Base-by-base conservation (phyloP, 2,329 filamentous ascomycete species). In the Coniochaeta ligniaria region DNA sequence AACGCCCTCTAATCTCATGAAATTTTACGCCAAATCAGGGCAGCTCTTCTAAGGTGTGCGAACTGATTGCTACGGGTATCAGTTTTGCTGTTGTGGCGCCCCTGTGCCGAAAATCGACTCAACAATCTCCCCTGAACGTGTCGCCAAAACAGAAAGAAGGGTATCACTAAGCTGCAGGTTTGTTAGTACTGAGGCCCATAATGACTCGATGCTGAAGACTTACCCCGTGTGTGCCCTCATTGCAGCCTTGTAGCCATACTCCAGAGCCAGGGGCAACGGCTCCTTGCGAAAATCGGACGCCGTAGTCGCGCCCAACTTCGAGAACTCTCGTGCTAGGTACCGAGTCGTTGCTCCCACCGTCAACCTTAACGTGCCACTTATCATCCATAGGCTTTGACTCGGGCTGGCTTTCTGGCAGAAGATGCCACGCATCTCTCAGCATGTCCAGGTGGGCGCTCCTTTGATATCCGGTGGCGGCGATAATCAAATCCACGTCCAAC, bases 191-290 rank as follows among this genome's bases (percentile, higher is more conserved):
- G 28, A 45, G 35, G 36, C 2, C 17, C 31, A n/a, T 9, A 41
- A n/a, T 20, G 17, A 41, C 38, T 6, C 8, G 8, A 14, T n/a
- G 22, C 12, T 57, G 20, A 36, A 9, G 20, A 86, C 89, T 86
- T 83, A 94, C 89, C 62, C 94, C 94, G 74, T 98, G 94, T 36
- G 92, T 96, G 63, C 82, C 86, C 78, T 98, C 93, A 72, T 92
- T 96, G 77, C 93, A 97, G 35, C 94, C 94, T 73, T 98, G 95
- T 67, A 98, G 80, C 89, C 91, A 98, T 61, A 98, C 81, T 3
- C 93, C 93, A 16, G 91, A 89, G 52, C 87, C 85, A 0, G 81
- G 71, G n/a, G 85, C 82, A 36, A 98, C 88, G 56, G 83, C 80
- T 33, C 83, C 87, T 1, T 83, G 77, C 57, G 83, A 80, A 71